phyloP scores from a whole-genome alignment of 2,329 filamentous ascomycete genomes.

The Dothistroma pini region DNA sequence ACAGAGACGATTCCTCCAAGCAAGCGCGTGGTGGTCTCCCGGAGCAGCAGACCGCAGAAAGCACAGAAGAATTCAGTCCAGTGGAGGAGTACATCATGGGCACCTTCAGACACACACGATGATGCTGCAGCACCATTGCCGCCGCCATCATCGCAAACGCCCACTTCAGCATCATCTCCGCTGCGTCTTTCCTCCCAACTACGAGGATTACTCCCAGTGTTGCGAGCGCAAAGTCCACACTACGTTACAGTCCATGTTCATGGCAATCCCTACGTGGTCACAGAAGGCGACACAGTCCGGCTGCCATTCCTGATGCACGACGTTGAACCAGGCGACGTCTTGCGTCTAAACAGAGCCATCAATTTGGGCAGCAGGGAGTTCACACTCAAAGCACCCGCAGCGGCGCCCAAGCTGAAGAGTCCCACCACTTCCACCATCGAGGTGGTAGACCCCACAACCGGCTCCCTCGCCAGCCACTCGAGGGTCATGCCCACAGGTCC shows the following conservation, averaged over 20 bases:
- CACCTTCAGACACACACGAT: not conserved
- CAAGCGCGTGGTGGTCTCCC: not conserved
- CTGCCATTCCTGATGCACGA: conserved; percentile 50
- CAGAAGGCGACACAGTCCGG: conserved; percentile 49
- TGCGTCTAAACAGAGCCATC: conserved; percentile 82
- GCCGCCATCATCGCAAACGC: not conserved
- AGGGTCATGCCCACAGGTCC: conserved; percentile 31
- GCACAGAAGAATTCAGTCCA: not conserved
- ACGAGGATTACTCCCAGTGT: conserved; percentile 62
- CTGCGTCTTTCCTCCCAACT: conserved; percentile 31
- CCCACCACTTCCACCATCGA: conserved; percentile 22
- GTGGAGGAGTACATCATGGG: not conserved
- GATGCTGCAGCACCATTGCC: not conserved
- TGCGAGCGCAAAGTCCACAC: conserved; percentile 68
- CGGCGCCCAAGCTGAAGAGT: conserved; percentile 39
- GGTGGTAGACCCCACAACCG: conserved; percentile 30
- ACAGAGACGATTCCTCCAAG: not conserved
- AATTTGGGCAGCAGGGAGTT: conserved; percentile 83
- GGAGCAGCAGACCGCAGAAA: not conserved
- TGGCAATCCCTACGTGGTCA: conserved; percentile 74
- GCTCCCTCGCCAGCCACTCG: conserved; percentile 23
- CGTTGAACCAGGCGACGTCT: conserved; percentile 68
- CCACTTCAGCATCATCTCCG: not conserved
- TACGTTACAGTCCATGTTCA: conserved; percentile 80
- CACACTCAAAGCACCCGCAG: conserved; percentile 71